Percentiles rank a stretch among this genome's conserved stretches.
phyloP scores from a whole-genome alignment of 129 eudicot species.

The Tagetes erecta region DNA sequence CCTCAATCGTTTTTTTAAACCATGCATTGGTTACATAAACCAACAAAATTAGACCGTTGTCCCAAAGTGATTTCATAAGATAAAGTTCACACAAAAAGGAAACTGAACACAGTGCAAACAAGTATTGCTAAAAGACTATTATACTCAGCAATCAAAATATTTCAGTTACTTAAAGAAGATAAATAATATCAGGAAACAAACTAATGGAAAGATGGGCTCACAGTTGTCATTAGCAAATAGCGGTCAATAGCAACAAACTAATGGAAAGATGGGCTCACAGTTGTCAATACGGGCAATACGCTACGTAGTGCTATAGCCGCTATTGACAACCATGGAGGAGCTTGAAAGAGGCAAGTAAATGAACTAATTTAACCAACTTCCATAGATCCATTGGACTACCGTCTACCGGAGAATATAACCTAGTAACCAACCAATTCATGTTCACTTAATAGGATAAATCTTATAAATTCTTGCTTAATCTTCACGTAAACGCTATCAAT shows the following conservation, averaged over 20 bases:
- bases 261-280: too few species aligned
- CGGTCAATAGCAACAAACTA: too few species aligned
- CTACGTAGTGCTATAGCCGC: too few species aligned
- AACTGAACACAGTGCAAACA: background rate
- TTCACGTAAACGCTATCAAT: background rate
- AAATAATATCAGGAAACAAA: background rate
- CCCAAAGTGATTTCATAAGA: background rate
- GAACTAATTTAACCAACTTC: conserved; percentile 6
- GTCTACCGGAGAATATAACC: background rate
- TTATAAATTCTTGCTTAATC: conserved; percentile 4
- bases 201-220: background rate
- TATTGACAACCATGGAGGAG: too few species aligned
- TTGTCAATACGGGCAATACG: too few species aligned
- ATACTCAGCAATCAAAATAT: background rate
- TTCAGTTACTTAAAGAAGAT: background rate
- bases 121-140: background rate
- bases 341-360: background rate
- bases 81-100: background rate
- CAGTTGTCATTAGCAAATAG: too few species aligned
- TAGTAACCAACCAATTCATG: background rate
- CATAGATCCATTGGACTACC: background rate
- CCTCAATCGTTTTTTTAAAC: too few species aligned
- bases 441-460: background rate
- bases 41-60: background rate
- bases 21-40: background rate